Evolutionary conservation across 2,329 filamentous ascomycete species (phyloP), one percentile per base, ranked within the genome.

Genomic region (Exophiala viscosa): DNA sequence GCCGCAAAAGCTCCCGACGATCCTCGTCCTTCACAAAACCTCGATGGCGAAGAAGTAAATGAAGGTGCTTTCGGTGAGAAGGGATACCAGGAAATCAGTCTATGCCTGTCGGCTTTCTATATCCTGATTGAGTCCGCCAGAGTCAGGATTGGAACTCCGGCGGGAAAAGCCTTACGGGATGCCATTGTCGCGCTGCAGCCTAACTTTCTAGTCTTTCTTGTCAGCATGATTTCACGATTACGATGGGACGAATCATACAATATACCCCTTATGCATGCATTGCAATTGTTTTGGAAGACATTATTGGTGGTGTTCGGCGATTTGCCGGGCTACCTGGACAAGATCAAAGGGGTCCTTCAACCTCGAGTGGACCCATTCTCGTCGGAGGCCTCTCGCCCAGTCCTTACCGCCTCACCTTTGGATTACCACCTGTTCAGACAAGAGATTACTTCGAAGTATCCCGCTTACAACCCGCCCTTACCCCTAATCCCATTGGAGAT

Each of bases 381-480:
- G 84, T 62, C 81, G 83, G 45, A 86, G 87, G 60, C 85, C 85
- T n/a, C 76, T 23, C 60, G 61, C 35, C 62, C 62, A 10, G 52
- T 88, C 40, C 92, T 99, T 55, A 95, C 88, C 1, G 92, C 93
- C 3, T 96, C 92, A 1, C 93, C 93, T 3, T 75, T 99, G 9
- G 93, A 99, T 65, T 99, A 99, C 66, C 92, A 99, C 67, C 80
- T 91, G 17, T 99, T 99, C 66, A 86, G 93, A 33, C 92, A 96
- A 68, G 93, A 99, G 68, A 92, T 99, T 53, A 95, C 87, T 13
- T 96, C 92, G 2, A 99, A 99, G 71, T 99, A 99, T 67, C 93
- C 93, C 9, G 88, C 93, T 2, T 99, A 99, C 68, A 87, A 95
- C 53, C 91, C 93, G 2, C 93, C 93, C 2, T 85, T 84, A 48